Conservation (phyloP, 2,329 filamentous ascomycete species). For the Huntiella decipiens region DNA sequence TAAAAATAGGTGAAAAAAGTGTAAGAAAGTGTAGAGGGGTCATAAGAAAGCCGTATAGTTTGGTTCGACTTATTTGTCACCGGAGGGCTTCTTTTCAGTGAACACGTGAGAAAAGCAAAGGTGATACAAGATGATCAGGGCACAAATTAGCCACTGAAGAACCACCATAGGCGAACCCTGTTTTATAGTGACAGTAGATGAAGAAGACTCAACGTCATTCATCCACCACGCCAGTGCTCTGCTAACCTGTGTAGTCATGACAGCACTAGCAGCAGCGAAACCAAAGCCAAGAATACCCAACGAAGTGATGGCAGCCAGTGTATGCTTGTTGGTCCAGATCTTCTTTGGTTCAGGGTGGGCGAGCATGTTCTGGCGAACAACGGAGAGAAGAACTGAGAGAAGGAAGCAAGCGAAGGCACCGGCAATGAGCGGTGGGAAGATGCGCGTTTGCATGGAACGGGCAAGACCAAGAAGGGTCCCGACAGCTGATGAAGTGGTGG, state of each 20-base stretch:
- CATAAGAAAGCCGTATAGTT: neutral
- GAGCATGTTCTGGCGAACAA: conserved; percentile 10
- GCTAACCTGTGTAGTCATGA: conserved; percentile 10
- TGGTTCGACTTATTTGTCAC: no score
- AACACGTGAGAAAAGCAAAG: conserved; percentile 10
- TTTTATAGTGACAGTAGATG: conserved; percentile 1
- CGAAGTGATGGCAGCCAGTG: conserved; percentile 4
- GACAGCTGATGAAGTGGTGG: conserved; percentile 2
- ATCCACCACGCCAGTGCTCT: conserved; percentile 10
- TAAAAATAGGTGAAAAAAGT: neutral
- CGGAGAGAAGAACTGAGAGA: conserved; percentile 6
- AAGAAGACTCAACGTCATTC: conserved; percentile 5
- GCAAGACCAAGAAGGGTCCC: conserved; percentile 6
- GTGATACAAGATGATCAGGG: conserved; percentile 10
- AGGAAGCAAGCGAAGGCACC: conserved; percentile 10
- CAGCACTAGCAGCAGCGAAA: conserved; percentile 8
- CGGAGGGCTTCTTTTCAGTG: conserved; percentile 6
- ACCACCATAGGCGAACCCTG: conserved; percentile 8
- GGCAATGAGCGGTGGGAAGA: conserved; percentile 10
- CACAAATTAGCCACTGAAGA: conserved; percentile 10
- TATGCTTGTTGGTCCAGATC: conserved; percentile 8
- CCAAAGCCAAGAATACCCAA: conserved; percentile 10
- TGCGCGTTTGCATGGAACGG: conserved; percentile 10
- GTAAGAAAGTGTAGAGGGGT: neutral
- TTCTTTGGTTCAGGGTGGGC: conserved; percentile 5